Evolutionary conservation across 352 stramenopile species (phyloP).

Genomic region (Pythium diclinum): DNA sequence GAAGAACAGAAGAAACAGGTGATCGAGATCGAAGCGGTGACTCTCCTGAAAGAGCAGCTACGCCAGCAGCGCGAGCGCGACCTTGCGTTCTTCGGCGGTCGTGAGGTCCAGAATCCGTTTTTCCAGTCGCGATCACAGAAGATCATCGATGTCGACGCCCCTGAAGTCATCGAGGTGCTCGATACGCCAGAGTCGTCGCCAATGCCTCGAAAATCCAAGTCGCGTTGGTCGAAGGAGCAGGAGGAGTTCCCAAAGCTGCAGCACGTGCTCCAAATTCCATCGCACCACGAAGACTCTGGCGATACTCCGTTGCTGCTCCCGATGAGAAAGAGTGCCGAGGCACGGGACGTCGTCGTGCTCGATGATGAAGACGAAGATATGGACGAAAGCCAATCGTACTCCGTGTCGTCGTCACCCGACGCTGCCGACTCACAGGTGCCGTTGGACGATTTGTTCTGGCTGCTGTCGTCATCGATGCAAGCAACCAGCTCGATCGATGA

Average conservation of each 20-base stretch:
- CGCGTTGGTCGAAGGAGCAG: constrained; percentile 41
- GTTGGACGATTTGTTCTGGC: constrained; percentile 61
- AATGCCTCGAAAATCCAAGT: constrained; percentile 17
- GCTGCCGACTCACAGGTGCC: constrained; percentile 43
- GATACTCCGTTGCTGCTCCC: not conserved
- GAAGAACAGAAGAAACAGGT: constrained; percentile 64
- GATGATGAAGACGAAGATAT: constrained; percentile 32
- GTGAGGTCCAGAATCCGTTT: constrained; percentile 56
- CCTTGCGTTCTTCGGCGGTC: constrained; percentile 59
- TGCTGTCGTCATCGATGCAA: constrained; percentile 32
- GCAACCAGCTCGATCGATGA: not conserved
- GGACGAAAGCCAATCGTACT: not conserved
- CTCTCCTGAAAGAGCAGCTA: constrained; percentile 58
- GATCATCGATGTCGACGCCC: constrained; percentile 22
- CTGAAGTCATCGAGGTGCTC: constrained; percentile 35
- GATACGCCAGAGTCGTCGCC: constrained; percentile 20
- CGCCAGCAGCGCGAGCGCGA: constrained; percentile 66
- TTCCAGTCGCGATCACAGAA: constrained; percentile 46
- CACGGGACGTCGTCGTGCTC: constrained; percentile 25
- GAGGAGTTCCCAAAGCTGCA: constrained; percentile 43
- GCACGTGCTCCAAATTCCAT: constrained; percentile 21
- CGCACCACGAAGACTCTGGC: not conserved
- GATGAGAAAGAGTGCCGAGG: not conserved
- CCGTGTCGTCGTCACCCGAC: constrained; percentile 7
- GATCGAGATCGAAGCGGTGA: constrained; percentile 67